Evolutionary conservation across 1,284 basidiomycete genomes (phyloP), one percentile per base, ranked within the genome.

Genomic region (Cutaneotrichosporon sp.): DNA sequence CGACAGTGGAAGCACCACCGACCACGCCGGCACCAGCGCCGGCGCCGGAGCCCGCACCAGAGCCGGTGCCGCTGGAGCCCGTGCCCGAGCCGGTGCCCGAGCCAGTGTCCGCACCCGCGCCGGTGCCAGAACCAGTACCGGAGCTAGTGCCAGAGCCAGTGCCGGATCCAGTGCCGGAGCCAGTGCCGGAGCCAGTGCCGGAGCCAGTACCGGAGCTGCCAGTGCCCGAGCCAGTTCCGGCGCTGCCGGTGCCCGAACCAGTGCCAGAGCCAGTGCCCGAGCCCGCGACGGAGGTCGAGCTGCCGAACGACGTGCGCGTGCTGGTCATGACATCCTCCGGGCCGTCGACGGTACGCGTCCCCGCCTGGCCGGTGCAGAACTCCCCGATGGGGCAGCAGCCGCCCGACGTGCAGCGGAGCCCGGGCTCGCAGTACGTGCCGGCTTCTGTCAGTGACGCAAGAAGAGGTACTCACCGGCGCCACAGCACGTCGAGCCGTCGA

Each of bases 371-470:
- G 33, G 4, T 22, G 50, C 50, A 51, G 8, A 22, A 9, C 50
- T n/a, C 8, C 16, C 50, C 50, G n/a, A 33, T 34, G 29, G 50
- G 50, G 50, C 50, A 51, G 50, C 50, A 51, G 31, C 50, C 50
- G n/a, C 20, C 50, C 4, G 20, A 6, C 1, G 8, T 4, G 50
- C 50, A 52, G n/a, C 31, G 29, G 50, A 24, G 3, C 6, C 50
- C 50, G 10, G 31, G n/a, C 8, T 34, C 9, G 33, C 50, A 52
- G 50, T 52, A 36, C 33, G 31, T 52, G n/a, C 50, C 50, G 29
- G 29, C 29, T 8, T 52, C 50, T 52, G 20, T n/a, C n/a, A n/a
- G n/a, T n/a, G n/a, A n/a, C n/a, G n/a, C n/a, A n/a, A n/a, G n/a
- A n/a, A 14, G 10, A 34, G 0, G 20, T 9, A 52, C 50, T 33